phyloP scores from a whole-genome alignment of 1,284 basidiomycete genomes.

The Cystobasidium sp. region DNA sequence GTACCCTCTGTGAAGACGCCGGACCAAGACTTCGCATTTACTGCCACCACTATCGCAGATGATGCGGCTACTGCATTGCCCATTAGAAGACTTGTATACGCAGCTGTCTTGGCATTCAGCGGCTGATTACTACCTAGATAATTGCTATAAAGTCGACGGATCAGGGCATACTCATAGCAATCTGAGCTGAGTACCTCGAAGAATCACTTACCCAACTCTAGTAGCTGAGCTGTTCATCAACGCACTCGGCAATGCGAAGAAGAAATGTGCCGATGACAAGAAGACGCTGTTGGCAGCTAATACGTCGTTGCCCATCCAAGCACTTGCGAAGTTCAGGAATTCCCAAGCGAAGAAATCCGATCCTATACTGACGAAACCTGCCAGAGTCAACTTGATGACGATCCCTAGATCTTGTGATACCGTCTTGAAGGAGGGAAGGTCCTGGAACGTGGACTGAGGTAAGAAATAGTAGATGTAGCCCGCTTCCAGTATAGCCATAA shows the following conservation, averaged over 20 bases:
- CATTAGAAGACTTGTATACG: slow-evolving; percentile 12
- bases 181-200: neutral
- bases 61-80: slow-evolving; percentile 14
- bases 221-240: slow-evolving; percentile 33
- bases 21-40: slow-evolving; percentile 24
- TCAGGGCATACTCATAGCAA: neutral
- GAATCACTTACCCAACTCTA: slow-evolving; percentile 31
- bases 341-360: slow-evolving; percentile 44
- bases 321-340: slow-evolving; percentile 29
- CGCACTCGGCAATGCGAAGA: slow-evolving; percentile 25
- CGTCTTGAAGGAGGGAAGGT: slow-evolving; percentile 18
- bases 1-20: slow-evolving; percentile 16
- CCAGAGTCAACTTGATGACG: slow-evolving; percentile 27
- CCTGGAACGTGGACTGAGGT: slow-evolving; percentile 13
- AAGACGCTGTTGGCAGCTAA: slow-evolving; percentile 38
- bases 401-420: slow-evolving; percentile 29
- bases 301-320: slow-evolving; percentile 26
- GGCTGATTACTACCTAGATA: slow-evolving; percentile 32
- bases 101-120: slow-evolving; percentile 20
- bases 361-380: slow-evolving; percentile 25
- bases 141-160: neutral
- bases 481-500: neutral
- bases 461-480: slow-evolving; percentile 27
- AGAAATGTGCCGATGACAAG: slow-evolving; percentile 31
- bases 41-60: slow-evolving; percentile 2